phyloP scores from a whole-genome alignment of 768 basidiomycete genomes.

The Collybia sordida region DNA sequence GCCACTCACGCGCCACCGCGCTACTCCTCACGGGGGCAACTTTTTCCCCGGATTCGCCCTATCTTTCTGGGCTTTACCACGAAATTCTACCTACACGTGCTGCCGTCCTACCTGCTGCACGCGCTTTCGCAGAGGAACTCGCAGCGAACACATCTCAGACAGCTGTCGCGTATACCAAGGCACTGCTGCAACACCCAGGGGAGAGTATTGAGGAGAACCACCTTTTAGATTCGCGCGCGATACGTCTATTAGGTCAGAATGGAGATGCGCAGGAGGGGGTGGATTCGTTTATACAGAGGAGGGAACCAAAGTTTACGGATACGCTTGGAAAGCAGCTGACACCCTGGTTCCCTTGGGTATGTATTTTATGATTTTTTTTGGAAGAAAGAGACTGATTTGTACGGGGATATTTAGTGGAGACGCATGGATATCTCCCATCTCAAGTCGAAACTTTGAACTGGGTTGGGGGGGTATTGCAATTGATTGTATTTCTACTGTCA shows the following conservation, averaged over 20 bases:
- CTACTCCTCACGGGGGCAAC: conserved; percentile 50
- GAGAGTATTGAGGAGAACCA: conserved; percentile 54
- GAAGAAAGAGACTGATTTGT: no score
- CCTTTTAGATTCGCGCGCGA: conserved; percentile 48
- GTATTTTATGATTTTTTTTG: conserved; percentile 11
- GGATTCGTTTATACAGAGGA: conserved; percentile 46
- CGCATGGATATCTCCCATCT: conserved; percentile 11
- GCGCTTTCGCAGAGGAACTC: conserved; percentile 51
- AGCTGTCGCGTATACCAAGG: conserved; percentile 52
- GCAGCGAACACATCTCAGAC: conserved; percentile 49
- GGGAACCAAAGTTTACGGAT: conserved; percentile 44
- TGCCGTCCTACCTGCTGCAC: conserved; percentile 51
- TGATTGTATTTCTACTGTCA: no score
- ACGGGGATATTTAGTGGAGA: conserved; percentile 14
- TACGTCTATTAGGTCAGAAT: conserved; percentile 36
- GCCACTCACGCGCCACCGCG: conserved; percentile 48
- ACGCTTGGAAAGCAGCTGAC: conserved; percentile 39
- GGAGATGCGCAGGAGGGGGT: conserved; percentile 49
- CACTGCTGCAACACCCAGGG: conserved; percentile 49
- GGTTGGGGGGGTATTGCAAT: no score
- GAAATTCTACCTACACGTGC: conserved; percentile 46
- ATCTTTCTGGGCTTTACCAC: conserved; percentile 45
- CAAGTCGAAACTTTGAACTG: conserved; percentile 13
- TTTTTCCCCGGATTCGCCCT: conserved; percentile 42
- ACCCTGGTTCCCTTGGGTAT: conserved; percentile 53